Evolutionary conservation across 805 yeast genomes (phyloP).

Genomic region (Candida sonorensis): DNA sequence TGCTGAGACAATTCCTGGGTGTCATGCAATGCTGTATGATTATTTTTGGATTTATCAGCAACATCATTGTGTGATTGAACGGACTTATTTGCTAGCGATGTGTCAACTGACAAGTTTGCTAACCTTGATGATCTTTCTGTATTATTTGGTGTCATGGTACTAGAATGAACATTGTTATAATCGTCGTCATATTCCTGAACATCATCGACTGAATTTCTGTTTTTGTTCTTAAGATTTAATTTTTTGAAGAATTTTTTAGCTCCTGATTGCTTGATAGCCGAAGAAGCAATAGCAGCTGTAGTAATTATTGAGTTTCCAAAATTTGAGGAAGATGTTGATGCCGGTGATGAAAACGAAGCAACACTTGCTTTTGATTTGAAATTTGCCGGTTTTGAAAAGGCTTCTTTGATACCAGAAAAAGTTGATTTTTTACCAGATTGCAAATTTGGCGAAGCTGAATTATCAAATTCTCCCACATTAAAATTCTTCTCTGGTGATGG

Average conservation of each 20-base stretch:
- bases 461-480: too few relatives aligned
- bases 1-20: too few relatives aligned
- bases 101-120: too few relatives aligned
- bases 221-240: conserved; percentile 13
- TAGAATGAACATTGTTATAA: neutral
- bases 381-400: conserved; percentile 14
- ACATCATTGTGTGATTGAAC: too few relatives aligned
- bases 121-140: conserved; percentile 3
- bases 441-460: neutral
- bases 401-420: conserved; percentile 15
- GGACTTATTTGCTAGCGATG: too few relatives aligned
- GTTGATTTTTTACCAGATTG: conserved; percentile 13
- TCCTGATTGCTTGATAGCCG: conserved; percentile 12
- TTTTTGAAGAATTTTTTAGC: conserved; percentile 18
- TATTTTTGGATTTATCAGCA: neutral
- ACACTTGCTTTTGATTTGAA: conserved; percentile 1
- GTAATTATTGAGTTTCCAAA: too few relatives aligned
- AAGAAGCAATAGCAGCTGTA: neutral
- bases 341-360: neutral
- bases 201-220: neutral
- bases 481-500: neutral
- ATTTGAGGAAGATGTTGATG: neutral
- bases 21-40: neutral
- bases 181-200: neutral
- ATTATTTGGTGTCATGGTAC: conserved; percentile 7